Evolutionary conservation across 495 filamentous ascomycete species (phyloP), one percentile per base, ranked within the genome.

Genomic region (Barbatosphaeria neglecta): DNA sequence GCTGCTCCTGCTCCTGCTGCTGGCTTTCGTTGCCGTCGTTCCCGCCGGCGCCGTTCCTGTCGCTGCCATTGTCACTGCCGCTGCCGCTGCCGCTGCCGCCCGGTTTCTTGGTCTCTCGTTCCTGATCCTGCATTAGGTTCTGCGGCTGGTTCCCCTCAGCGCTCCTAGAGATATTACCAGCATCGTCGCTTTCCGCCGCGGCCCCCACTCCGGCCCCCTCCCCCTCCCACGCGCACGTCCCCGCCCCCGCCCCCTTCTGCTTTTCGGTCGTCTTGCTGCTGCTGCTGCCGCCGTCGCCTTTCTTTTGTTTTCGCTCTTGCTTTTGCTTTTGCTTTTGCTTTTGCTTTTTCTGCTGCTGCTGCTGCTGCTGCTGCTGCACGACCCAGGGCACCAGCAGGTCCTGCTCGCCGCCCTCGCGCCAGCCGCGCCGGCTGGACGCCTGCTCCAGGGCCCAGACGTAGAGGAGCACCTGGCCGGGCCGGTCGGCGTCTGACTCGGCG

Each of bases 371-470:
- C 37, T 49, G 55, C 61, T 74, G 74, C 61, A 90, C 71, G 11
- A 97, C 86, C 92, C 92, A 98, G 15, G 92, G 92, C 40, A 98
- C 92, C 75, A 97, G 86, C 48, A 94, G 78, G 67, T 98, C 92
- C 64, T 97, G 90, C 48, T 81, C 77, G 54, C 84, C 76, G 15
- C 81, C 83, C 57, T 89, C 84, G 51, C 87, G 83, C 92, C 90
- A 98, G 17, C 92, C 92, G 55, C 92, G 71, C 46, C 93, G 82
- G 60, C 89, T 95, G 49, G 66, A 68, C 61, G 85, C 83, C 63
- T 98, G 92, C 67, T 98, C 92, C 20, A 98, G 73, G 2, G 92
- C 92, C 92, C 92, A 98, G n/a, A 90, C 92, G 60, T 90, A 94
- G 20, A 96, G 72, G 49, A 98, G 64, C 16, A 84, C 80, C 58